Conservation (phyloP, 306 rosid genomes). For the Geum urbanum region DNA sequence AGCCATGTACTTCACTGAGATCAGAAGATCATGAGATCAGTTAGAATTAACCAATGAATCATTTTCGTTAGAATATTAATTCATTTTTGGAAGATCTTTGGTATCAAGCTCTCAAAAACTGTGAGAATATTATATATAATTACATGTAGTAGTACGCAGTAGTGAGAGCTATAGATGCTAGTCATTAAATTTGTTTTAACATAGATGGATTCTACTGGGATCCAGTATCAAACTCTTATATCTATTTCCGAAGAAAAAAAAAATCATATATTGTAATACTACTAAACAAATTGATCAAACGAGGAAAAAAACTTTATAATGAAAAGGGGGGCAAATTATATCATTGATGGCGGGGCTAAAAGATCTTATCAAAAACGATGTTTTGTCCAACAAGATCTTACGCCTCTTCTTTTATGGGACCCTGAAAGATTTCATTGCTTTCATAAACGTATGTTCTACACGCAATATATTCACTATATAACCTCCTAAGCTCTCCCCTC, state of each 20-base stretch:
- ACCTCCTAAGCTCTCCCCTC: constrained; percentile 32
- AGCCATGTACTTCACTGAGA: no score
- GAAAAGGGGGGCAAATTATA: constrained; percentile 32
- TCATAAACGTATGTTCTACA: constrained; percentile 17
- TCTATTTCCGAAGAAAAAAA: background rate
- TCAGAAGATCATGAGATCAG: no score
- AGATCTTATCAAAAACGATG: constrained; percentile 64
- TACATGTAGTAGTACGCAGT: no score
- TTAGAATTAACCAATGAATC: no score
- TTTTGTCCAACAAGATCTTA: constrained; percentile 67
- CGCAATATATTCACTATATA: constrained; percentile 39
- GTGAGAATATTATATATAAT: background rate
- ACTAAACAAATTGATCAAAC: background rate
- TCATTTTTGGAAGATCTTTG: background rate
- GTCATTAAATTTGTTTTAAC: background rate
- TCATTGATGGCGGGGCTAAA: constrained; percentile 52
- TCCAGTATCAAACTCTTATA: background rate
- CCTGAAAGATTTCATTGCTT: constrained; percentile 57
- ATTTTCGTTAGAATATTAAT: no score
- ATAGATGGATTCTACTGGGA: background rate
- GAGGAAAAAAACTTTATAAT: background rate
- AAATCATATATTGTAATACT: background rate
- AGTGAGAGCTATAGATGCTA: background rate
- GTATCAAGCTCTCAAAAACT: background rate
- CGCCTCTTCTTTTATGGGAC: constrained; percentile 64